These are phyloP conservation scores for Rhizodiscina lignyota DNA, from an alignment of 495 filamentous ascomycete species.

Conservation along the genomic window DNA sequence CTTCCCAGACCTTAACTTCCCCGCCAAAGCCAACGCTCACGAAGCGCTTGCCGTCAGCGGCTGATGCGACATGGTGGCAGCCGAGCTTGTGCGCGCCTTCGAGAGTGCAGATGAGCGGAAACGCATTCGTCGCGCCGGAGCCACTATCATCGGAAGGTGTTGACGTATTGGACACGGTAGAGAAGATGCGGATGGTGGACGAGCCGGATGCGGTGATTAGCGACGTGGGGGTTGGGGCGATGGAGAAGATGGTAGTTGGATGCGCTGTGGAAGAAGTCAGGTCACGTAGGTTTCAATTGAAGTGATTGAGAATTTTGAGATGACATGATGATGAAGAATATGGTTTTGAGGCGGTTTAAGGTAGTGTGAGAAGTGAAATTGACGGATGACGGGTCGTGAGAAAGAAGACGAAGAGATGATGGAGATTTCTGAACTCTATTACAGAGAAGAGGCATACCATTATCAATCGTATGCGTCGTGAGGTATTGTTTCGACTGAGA, in stretches of 20 bases:
- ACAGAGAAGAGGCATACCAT: conserved; percentile 36
- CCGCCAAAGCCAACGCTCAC: conserved; percentile 80
- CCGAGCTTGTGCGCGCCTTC: conserved; percentile 64
- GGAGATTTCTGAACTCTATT: too few species aligned
- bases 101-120: conserved; percentile 62
- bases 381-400: too few species aligned
- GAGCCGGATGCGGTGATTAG: conserved; percentile 72
- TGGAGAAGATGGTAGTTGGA: conserved; percentile 71
- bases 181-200: conserved; percentile 61
- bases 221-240: conserved; percentile 63
- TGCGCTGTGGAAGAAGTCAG: conserved; percentile 56
- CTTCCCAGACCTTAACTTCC: conserved; percentile 64
- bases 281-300: too few species aligned
- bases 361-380: too few species aligned
- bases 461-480: conserved; percentile 72
- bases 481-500: conserved; percentile 99
- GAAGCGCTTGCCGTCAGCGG: conserved; percentile 48
- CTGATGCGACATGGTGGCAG: conserved; percentile 70
- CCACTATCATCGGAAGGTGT: too few species aligned
- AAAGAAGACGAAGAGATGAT: too few species aligned
- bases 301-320: too few species aligned
- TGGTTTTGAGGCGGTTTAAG: conserved; percentile 4
- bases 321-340: too few species aligned
- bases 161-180: conserved; percentile 28
- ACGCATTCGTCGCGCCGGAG: conserved; percentile 23